These are phyloP conservation scores for Starmerella gropengiesseri DNA, from an alignment of 805 yeast species.

Conservation along the genomic window DNA sequence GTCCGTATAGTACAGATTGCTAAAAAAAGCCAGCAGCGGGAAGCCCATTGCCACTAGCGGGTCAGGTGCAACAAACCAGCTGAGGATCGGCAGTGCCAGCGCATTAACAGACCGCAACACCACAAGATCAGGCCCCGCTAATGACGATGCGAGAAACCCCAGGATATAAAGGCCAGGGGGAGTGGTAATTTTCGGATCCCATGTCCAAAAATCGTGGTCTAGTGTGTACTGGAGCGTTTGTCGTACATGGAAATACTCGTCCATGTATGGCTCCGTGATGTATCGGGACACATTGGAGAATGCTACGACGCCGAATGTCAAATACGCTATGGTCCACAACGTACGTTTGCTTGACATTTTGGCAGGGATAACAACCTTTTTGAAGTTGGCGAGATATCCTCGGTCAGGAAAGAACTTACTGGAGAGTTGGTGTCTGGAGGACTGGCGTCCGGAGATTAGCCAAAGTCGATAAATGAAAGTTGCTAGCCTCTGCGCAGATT, in stretches of 20 bases:
- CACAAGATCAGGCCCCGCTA: slow-evolving; percentile 24
- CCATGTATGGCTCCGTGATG: slow-evolving; percentile 32
- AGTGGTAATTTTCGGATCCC: slow-evolving; percentile 90
- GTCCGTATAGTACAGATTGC: slow-evolving; percentile 79
- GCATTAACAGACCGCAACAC: slow-evolving; percentile 49
- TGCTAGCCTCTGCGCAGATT: too few species aligned
- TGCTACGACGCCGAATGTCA: neutral
- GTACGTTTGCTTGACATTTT: too few species aligned
- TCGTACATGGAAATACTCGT: slow-evolving; percentile 76
- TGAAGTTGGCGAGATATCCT: too few species aligned
- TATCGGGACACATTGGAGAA: slow-evolving; percentile 10
- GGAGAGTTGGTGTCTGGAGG: too few species aligned
- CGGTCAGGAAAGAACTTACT: too few species aligned
- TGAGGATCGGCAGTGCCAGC: slow-evolving; percentile 22
- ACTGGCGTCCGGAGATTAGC: too few species aligned
- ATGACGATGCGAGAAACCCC: slow-evolving; percentile 22
- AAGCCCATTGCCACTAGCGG: slow-evolving; percentile 35
- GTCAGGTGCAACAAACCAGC: slow-evolving; percentile 1
- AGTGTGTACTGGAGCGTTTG: slow-evolving; percentile 61
- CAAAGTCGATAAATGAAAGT: too few species aligned
- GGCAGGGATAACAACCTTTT: too few species aligned
- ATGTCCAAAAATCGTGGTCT: slow-evolving; percentile 44
- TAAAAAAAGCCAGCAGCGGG: slow-evolving; percentile 66
- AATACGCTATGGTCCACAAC: neutral
- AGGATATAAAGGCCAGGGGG: slow-evolving; percentile 79